Percentiles rank a stretch among this genome's conserved stretches.
Evolutionary conservation across 2,329 filamentous ascomycete genomes (phyloP).

Genomic region (Fusarium heterosporum): DNA sequence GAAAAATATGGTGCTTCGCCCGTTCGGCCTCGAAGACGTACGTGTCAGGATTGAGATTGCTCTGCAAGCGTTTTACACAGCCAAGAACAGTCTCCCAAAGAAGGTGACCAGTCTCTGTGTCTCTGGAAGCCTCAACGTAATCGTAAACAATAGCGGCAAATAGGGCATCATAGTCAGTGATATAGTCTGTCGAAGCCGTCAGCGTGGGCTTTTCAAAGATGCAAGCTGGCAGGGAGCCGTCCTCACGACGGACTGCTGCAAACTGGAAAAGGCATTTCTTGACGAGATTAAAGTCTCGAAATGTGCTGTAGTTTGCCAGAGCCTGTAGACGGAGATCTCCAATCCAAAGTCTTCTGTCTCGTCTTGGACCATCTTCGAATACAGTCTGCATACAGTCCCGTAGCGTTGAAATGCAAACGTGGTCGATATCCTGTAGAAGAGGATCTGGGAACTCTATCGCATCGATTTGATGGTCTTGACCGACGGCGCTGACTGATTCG

Average conservation of each 20-base stretch:
- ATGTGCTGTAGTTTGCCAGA: conserved; percentile 53
- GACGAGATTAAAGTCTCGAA: conserved; percentile 46
- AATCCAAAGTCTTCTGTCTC: conserved; percentile 54
- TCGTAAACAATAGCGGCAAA: background rate
- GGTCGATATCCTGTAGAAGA: background rate
- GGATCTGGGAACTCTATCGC: background rate
- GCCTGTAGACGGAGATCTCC: conserved; percentile 54
- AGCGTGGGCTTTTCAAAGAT: background rate
- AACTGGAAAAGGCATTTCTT: background rate
- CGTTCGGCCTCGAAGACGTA: background rate
- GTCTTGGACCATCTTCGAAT: conserved; percentile 54
- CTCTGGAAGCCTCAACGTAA: background rate
- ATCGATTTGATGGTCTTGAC: background rate
- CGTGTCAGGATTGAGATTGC: background rate
- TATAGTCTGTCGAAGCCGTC: background rate
- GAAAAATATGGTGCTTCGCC: background rate
- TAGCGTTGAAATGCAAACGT: conserved; percentile 46
- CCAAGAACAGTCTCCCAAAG: background rate
- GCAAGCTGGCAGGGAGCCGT: background rate
- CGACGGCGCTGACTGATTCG: background rate
- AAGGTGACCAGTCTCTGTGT: background rate
- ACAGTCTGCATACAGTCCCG: conserved; percentile 56
- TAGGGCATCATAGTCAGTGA: background rate
- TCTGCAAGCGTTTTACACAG: background rate
- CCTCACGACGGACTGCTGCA: background rate